Conservation (phyloP, 108 stramenopile species). For the Nitzschia putrida region DNA sequence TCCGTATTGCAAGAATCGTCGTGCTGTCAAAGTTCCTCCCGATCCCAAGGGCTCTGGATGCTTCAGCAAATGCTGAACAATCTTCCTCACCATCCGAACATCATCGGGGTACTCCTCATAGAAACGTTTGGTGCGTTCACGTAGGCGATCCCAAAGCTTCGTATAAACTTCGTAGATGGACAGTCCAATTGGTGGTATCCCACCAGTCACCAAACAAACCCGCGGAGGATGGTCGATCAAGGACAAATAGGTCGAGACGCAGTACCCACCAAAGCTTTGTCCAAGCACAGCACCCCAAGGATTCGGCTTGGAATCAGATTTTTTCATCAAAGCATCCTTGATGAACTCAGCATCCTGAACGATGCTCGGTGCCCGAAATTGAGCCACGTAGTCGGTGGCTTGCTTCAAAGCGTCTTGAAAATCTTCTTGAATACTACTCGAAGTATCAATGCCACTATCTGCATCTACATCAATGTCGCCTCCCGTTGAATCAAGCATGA, state of each 20-base stretch:
- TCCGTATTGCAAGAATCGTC: slow-evolving; percentile 88
- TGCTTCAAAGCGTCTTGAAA: slow-evolving; percentile 52
- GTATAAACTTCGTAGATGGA: slow-evolving; percentile 68
- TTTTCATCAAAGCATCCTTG: slow-evolving; percentile 55
- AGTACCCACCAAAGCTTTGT: slow-evolving; percentile 94
- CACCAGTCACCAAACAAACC: slow-evolving; percentile 85
- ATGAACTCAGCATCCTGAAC: slow-evolving; percentile 89
- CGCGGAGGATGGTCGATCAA: slow-evolving; percentile 63
- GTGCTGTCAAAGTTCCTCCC: slow-evolving; percentile 84
- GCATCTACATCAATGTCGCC: slow-evolving; percentile 12
- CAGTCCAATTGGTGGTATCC: slow-evolving; percentile 87
- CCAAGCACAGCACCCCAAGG: slow-evolving; percentile 85
- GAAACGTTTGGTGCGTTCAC: slow-evolving; percentile 73
- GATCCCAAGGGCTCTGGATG: slow-evolving; percentile 62
- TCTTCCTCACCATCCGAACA: slow-evolving; percentile 65
- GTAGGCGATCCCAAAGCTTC: slow-evolving; percentile 73
- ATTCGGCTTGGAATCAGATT: slow-evolving; percentile 3
- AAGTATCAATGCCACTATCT: not conserved
- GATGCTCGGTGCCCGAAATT: slow-evolving; percentile 90
- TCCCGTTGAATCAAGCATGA: slow-evolving; percentile 49
- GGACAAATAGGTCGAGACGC: slow-evolving; percentile 88
- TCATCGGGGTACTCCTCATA: slow-evolving; percentile 92
- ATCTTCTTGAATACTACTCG: no score
- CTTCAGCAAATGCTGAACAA: slow-evolving; percentile 61
- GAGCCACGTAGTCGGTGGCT: slow-evolving; percentile 69